phyloP scores from a whole-genome alignment of 1,139 yeast genomes.

The Sugiyamaella novakii region DNA sequence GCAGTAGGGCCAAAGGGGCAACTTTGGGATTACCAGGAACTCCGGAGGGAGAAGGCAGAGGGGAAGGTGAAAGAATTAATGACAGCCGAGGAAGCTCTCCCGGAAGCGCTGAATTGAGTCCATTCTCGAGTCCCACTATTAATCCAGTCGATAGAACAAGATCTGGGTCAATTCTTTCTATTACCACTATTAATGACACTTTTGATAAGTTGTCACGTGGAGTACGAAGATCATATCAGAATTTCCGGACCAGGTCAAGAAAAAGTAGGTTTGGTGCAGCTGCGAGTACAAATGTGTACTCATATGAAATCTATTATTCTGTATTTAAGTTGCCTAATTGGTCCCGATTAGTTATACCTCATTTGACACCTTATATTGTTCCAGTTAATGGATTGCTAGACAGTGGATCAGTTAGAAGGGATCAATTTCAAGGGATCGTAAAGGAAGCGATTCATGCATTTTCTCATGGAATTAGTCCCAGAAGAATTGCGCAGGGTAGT shows the following conservation, averaged over 20 bases:
- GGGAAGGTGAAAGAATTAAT: neutral
- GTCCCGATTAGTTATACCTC: conserved; percentile 10
- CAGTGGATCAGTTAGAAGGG: conserved; percentile 40
- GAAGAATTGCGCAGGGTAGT: conserved; percentile 63
- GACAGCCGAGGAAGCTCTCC: conserved; percentile 4
- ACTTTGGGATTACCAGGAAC: neutral
- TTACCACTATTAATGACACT: conserved; percentile 6
- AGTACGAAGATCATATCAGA: conserved; percentile 7
- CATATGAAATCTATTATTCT: conserved; percentile 49
- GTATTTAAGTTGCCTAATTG: conserved; percentile 47
- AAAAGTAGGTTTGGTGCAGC: neutral
- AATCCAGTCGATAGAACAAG: conserved; percentile 6
- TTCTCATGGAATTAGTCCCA: conserved; percentile 48
- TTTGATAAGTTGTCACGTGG: conserved; percentile 6
- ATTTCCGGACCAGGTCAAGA: neutral
- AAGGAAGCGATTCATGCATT: conserved; percentile 49
- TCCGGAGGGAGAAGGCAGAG: neutral
- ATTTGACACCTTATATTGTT: conserved; percentile 22
- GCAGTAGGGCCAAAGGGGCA: conserved; percentile 2
- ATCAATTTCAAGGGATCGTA: conserved; percentile 46
- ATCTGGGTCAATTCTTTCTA: conserved; percentile 6
- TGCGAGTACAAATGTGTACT: conserved; percentile 6
- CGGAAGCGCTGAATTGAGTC: conserved; percentile 13
- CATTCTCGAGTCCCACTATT: conserved; percentile 8
- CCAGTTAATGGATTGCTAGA: conserved; percentile 42